Percentiles rank a stretch among this genome's conserved stretches.
Evolutionary conservation across 768 basidiomycete species (phyloP).

Genomic region (Nevesoporus exiguus): DNA sequence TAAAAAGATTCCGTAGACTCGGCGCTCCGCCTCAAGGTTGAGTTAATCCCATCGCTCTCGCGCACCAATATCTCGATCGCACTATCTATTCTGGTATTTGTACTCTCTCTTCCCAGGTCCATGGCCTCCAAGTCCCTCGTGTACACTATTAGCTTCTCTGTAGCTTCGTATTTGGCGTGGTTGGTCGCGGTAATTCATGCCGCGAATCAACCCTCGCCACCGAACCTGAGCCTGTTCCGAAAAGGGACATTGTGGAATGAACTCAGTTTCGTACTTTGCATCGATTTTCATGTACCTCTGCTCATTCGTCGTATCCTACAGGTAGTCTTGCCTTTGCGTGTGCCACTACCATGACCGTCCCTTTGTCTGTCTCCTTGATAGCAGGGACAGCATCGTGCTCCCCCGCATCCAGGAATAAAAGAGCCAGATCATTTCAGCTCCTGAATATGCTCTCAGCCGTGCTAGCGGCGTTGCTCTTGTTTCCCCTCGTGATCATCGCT

Average conservation of each 20-base stretch:
- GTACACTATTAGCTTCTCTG: conserved; percentile 57
- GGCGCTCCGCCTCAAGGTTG: conserved; percentile 45
- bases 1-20: conserved; percentile 52
- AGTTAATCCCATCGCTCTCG: conserved; percentile 31
- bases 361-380: conserved; percentile 60
- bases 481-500: conserved; percentile 57
- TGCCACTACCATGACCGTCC: conserved; percentile 60
- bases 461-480: conserved; percentile 46
- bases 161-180: conserved; percentile 61
- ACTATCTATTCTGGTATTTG: conserved; percentile 43
- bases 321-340: conserved; percentile 63
- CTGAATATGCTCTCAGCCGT: conserved; percentile 50
- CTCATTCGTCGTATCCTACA: conserved; percentile 24
- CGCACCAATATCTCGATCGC: conserved; percentile 40
- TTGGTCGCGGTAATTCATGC: conserved; percentile 49
- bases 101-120: conserved; percentile 53
- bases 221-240: conserved; percentile 36
- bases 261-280: conserved; percentile 45
- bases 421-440: conserved; percentile 53
- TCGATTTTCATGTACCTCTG: not conserved
- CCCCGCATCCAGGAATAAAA: conserved; percentile 39
- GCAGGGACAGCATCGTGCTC: conserved; percentile 25
- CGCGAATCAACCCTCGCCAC: conserved; percentile 38
- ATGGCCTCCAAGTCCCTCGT: conserved; percentile 51
- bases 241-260: conserved; percentile 60